These are phyloP conservation scores for Nitzschia sp. DNA, from an alignment of 108 stramenopile species.

Conservation along the genomic window DNA sequence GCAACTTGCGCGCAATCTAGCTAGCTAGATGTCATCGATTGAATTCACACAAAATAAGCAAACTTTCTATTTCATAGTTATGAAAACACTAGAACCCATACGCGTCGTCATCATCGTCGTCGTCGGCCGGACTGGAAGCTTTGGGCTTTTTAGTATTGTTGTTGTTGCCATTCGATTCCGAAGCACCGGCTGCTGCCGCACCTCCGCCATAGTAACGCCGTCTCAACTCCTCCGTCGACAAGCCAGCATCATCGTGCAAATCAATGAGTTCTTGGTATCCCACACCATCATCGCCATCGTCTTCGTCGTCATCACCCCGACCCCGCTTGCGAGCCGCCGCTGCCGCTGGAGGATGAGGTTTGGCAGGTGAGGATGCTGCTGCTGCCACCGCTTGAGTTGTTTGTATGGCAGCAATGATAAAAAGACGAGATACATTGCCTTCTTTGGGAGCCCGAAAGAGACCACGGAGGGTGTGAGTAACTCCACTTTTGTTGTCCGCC, in stretches of 20 bases:
- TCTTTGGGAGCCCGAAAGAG: constrained; percentile 10
- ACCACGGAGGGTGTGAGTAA: constrained; percentile 20
- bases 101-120: constrained; percentile 32
- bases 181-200: neutral
- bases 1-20: too few species aligned
- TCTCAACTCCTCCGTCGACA: constrained; percentile 63
- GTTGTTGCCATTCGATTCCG: neutral
- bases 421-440: neutral
- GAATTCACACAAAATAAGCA: too few species aligned
- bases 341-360: constrained; percentile 11
- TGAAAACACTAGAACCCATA: constrained; percentile 37
- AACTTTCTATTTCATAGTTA: too few species aligned
- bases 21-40: too few species aligned
- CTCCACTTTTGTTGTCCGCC: neutral
- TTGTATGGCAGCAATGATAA: constrained; percentile 14
- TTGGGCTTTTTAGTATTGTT: constrained; percentile 23
- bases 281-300: constrained; percentile 37
- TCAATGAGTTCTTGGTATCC: constrained; percentile 61
- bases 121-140: constrained; percentile 8
- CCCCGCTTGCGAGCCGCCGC: constrained; percentile 15
- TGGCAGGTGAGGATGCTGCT: neutral
- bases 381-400: neutral
- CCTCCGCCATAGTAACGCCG: constrained; percentile 54
- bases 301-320: constrained; percentile 31
- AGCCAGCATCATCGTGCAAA: constrained; percentile 56